These are phyloP conservation scores for Neonectria punicea DNA, from an alignment of 2,329 filamentous ascomycete genomes.

Conservation along the genomic window DNA sequence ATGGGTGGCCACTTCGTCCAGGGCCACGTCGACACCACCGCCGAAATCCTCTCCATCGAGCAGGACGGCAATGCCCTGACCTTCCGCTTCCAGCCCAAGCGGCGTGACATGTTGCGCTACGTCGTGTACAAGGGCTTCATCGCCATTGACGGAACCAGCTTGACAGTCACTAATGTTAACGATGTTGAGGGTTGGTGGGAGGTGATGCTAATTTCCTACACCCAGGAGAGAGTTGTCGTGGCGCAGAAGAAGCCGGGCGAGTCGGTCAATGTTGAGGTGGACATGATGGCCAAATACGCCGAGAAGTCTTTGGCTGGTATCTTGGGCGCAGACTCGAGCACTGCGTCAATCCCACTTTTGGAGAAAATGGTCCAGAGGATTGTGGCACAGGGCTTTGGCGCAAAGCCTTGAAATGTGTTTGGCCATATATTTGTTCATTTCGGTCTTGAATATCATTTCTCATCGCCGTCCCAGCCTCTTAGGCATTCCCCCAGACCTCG, in stretches of 20 bases:
- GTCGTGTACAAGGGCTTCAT: slow-evolving; percentile 97
- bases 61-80: slow-evolving; percentile 92
- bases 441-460: slow-evolving; percentile 38
- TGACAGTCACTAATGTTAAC: slow-evolving; percentile 89
- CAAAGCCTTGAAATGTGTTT: slow-evolving; percentile 35
- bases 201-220: slow-evolving; percentile 98
- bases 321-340: slow-evolving; percentile 67
- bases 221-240: slow-evolving; percentile 89
- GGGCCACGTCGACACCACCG: slow-evolving; percentile 93
- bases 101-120: slow-evolving; percentile 79
- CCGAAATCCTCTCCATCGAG: slow-evolving; percentile 75
- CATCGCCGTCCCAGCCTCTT: slow-evolving; percentile 32
- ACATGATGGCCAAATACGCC: slow-evolving; percentile 86
- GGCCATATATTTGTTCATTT: slow-evolving; percentile 23
- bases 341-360: slow-evolving; percentile 65
- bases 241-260: slow-evolving; percentile 83
- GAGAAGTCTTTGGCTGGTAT: slow-evolving; percentile 85
- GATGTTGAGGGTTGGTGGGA: slow-evolving; percentile 87
- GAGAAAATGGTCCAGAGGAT: slow-evolving; percentile 80
- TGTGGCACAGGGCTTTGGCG: slow-evolving; percentile 70
- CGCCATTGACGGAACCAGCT: slow-evolving; percentile 90
- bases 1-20: slow-evolving; percentile 99
- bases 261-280: slow-evolving; percentile 90
- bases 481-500: slow-evolving; percentile 74
- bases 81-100: slow-evolving; percentile 81